Base-by-base conservation (phyloP, 208 protist genomes). In the Angomonas desouzai region DNA sequence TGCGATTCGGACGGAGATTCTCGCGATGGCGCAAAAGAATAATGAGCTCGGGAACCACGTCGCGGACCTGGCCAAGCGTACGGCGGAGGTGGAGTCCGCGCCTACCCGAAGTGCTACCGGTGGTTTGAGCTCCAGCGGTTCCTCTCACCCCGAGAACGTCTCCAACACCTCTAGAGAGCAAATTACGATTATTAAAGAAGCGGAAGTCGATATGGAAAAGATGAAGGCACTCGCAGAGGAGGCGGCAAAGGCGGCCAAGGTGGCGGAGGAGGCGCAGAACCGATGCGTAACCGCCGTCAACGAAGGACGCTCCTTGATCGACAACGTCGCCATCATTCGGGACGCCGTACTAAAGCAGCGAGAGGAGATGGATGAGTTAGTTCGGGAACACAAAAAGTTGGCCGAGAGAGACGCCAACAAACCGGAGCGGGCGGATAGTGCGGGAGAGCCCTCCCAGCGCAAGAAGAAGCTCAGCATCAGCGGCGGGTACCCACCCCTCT, bases 1-100 rank as follows among this genome's bases (percentile, higher is more conserved):
- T 47, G 88, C 88, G 20, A 77, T 94, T 49, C 82, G 83, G 11
- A 63, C 69, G 51, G 88, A 94, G 66, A 72, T 94, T 1, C 67
- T 70, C 25, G 64, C 81, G 1, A 55, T 94, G 29, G 81, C 79
- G n/a, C 77, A 90, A 61, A 76, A 70, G 7, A 49, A 81, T 66
- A 72, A 77, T 27, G 72, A 74, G 16, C 34, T 81, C 45, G 40
- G 66, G 10, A 36, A 25, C 0, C 23, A 48, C n/a, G 22, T 80
- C 0, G 74, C 81, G 22, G 67, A 73, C 4, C 6, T 76, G 9
- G 20, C 9, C 4, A 51, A 51, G 45, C 36, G 36, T 13, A 40
- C 36, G 9, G 13, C 36, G 63, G 73, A 32, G 47, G 72, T 23
- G 67, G 45, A 51, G 20, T 16, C 45, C 4, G 9, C 45, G 6